A percentile compares a stretch with the other conserved stretches of the same genome.
Evolutionary conservation across 257 asterid genomes (phyloP).

Genomic region (Ligustrum vulgare): DNA sequence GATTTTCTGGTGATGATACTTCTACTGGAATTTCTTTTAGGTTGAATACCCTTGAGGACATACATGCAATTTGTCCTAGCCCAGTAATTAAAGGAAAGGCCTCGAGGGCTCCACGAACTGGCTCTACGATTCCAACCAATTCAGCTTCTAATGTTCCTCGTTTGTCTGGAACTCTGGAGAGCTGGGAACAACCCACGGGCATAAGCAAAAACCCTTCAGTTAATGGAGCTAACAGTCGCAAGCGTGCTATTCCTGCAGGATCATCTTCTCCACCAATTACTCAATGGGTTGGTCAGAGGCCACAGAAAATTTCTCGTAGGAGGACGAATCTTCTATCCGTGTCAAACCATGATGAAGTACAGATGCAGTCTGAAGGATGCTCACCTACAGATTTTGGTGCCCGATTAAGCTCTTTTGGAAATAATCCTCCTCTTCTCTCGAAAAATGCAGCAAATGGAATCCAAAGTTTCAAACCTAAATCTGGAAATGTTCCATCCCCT

Average conservation of each 20-base stretch:
- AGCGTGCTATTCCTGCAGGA: constrained; percentile 72
- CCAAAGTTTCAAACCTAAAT: constrained; percentile 52
- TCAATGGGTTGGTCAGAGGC: constrained; percentile 97
- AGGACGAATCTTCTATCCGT: constrained; percentile 89
- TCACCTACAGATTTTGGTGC: constrained; percentile 82
- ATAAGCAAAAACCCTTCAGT: constrained; percentile 51
- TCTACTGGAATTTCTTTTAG: constrained; percentile 40
- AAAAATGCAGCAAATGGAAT: constrained; percentile 52
- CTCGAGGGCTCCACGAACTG: constrained; percentile 84
- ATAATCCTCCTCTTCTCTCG: constrained; percentile 51
- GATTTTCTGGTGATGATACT: constrained; percentile 15
- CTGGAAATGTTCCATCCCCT: constrained; percentile 72
- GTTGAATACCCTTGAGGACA: constrained; percentile 81
- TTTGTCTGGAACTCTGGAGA: constrained; percentile 65
- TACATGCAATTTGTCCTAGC: constrained; percentile 42
- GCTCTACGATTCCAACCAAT: constrained; percentile 47
- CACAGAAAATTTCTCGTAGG: constrained; percentile 93
- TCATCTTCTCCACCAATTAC: constrained; percentile 95
- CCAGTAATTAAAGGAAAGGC: constrained; percentile 83
- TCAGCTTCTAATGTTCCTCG: constrained; percentile 55
- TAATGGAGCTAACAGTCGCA: constrained; percentile 71
- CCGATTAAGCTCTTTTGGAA: constrained; percentile 55
- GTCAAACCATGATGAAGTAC: constrained; percentile 74
- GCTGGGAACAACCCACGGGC: constrained; percentile 79
- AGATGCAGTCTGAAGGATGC: constrained; percentile 73